phyloP scores from a whole-genome alignment of 495 filamentous ascomycete species.

The Penicillium salamii region DNA sequence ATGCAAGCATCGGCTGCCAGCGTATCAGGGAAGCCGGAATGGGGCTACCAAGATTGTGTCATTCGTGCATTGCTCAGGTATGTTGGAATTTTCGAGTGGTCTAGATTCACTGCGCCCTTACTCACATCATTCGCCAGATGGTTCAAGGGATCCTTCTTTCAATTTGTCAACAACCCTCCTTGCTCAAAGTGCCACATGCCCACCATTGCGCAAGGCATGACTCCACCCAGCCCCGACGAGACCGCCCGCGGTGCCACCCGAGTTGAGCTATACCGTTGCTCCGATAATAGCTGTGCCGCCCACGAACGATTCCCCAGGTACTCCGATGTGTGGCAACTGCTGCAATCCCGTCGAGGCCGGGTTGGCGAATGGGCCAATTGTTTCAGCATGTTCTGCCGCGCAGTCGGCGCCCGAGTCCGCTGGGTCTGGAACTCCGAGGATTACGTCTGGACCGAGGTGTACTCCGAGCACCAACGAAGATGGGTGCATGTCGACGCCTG shows the following conservation, averaged over 20 bases:
- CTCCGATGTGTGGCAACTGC: constrained; percentile 89
- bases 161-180: constrained; percentile 91
- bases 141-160: constrained; percentile 94
- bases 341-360: constrained; percentile 81
- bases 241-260: constrained; percentile 78
- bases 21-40: constrained; percentile 80
- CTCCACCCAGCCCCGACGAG: constrained; percentile 83
- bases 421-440: constrained; percentile 99
- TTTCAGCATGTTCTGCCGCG: constrained; percentile 97
- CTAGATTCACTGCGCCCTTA: constrained; percentile 9
- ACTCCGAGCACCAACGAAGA: constrained; percentile 85
- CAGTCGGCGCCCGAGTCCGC: constrained; percentile 82
- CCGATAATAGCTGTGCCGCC: constrained; percentile 61
- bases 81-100: constrained; percentile 10
- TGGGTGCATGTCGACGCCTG: constrained; percentile 98
- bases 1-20: constrained; percentile 82
- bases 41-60: constrained; percentile 98
- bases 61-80: constrained; percentile 81
- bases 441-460: constrained; percentile 96
- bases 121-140: constrained; percentile 57
- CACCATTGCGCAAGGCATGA: constrained; percentile 78
- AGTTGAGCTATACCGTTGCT: constrained; percentile 89
- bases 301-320: constrained; percentile 93
- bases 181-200: constrained; percentile 78
- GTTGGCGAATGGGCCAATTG: constrained; percentile 97